phyloP scores from a whole-genome alignment of 306 rosid species.

The Cyclanthera cordifolia region DNA sequence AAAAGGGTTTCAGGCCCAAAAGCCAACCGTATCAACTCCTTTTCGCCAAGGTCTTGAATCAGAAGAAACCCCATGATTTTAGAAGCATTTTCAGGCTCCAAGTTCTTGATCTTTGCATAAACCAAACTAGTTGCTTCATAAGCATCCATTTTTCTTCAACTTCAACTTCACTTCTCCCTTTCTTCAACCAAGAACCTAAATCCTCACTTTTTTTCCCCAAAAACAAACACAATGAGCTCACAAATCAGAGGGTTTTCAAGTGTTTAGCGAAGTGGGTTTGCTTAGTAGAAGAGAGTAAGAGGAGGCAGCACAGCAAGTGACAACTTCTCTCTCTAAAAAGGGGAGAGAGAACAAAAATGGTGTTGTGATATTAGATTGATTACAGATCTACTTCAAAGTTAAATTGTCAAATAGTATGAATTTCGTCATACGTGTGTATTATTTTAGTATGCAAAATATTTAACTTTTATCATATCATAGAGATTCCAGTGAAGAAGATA shows the following conservation, averaged over 20 bases:
- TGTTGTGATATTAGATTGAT: background rate
- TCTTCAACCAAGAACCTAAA: background rate
- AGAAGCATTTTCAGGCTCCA: constrained; percentile 78
- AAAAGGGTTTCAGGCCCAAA: constrained; percentile 54
- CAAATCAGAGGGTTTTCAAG: too few species aligned
- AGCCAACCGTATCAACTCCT: constrained; percentile 60
- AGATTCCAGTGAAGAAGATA: constrained; percentile 11
- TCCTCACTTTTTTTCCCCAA: background rate
- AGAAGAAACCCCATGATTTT: constrained; percentile 85
- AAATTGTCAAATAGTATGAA: constrained; percentile 11
- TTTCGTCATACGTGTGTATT: constrained; percentile 1
- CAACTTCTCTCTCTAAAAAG: constrained; percentile 2
- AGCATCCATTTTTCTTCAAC: constrained; percentile 42
- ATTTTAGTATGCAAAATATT: background rate
- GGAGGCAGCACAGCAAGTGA: constrained; percentile 6
- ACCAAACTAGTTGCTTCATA: constrained; percentile 67
- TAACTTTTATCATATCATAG: constrained; percentile 9
- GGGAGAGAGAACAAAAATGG: background rate
- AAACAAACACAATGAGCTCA: constrained; percentile 8
- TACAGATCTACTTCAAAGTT: constrained; percentile 13
- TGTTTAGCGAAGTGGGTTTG: too few species aligned
- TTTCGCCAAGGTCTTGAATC: constrained; percentile 55
- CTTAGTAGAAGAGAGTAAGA: too few species aligned
- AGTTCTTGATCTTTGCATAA: constrained; percentile 44
- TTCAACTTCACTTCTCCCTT: background rate